These are phyloP conservation scores for Rutstroemia sp. DNA, from an alignment of 2,329 filamentous ascomycete genomes.

Conservation along the genomic window DNA sequence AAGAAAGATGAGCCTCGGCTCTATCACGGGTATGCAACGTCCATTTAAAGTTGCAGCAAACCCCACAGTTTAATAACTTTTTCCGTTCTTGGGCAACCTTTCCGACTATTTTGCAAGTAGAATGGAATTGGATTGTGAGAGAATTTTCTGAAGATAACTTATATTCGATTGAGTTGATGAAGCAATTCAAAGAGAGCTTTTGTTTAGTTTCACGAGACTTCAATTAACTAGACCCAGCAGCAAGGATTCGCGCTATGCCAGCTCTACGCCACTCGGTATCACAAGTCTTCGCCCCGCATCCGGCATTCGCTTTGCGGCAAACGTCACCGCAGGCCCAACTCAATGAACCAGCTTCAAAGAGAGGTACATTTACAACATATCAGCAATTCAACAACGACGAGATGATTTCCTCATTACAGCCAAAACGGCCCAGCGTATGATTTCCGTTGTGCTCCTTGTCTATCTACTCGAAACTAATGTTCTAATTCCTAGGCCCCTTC, in stretches of 20 bases:
- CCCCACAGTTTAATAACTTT: slow-evolving; percentile 9
- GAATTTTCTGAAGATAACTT: too few species aligned
- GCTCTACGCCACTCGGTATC: slow-evolving; percentile 14
- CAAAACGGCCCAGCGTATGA: slow-evolving; percentile 16
- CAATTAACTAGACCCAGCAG: too few species aligned
- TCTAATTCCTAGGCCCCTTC: not conserved
- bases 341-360: not conserved
- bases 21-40: not conserved
- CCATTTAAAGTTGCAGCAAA: slow-evolving; percentile 9
- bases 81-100: not conserved
- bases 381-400: not conserved
- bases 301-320: not conserved
- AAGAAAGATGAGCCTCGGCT: not conserved
- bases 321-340: not conserved
- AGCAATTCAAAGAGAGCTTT: too few species aligned
- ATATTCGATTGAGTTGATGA: too few species aligned
- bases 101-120: not conserved
- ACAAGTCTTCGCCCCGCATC: slow-evolving; percentile 17
- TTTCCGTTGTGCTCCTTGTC: not conserved
- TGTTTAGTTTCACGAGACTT: too few species aligned
- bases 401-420: slow-evolving; percentile 3
- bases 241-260: too few species aligned
- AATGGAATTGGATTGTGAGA: too few species aligned
- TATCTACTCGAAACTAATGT: not conserved
- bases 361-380: not conserved